Percentiles rank a stretch among this genome's conserved stretches.
phyloP scores from a whole-genome alignment of 2,329 filamentous ascomycete species.

The Trichophyton equinum region DNA sequence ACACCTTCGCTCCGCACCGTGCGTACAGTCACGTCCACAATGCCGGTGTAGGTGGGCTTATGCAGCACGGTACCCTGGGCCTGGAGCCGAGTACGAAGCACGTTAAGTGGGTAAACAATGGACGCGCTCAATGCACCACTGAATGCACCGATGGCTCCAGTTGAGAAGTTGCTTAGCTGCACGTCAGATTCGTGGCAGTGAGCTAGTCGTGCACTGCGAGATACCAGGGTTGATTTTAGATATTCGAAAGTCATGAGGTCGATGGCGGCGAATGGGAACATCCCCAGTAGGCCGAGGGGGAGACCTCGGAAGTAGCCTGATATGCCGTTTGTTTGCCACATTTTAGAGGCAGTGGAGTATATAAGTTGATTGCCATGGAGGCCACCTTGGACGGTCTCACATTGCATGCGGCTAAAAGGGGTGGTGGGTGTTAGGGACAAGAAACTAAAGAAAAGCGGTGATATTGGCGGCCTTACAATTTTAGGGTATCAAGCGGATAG shows the following conservation, averaged over 20 bases:
- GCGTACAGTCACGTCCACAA: slow-evolving; percentile 74
- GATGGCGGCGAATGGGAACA: slow-evolving; percentile 96
- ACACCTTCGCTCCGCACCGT: slow-evolving; percentile 74
- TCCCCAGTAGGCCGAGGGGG: slow-evolving; percentile 84
- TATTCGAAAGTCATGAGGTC: slow-evolving; percentile 94
- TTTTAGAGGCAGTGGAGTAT: slow-evolving; percentile 67
- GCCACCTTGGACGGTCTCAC: slow-evolving; percentile 78
- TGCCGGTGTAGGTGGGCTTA: slow-evolving; percentile 76
- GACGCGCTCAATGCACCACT: slow-evolving; percentile 85
- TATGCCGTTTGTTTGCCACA: slow-evolving; percentile 65
- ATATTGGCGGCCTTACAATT: slow-evolving; percentile 39
- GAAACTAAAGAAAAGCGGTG: neutral
- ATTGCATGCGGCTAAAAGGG: slow-evolving; percentile 61
- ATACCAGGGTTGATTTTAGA: slow-evolving; percentile 62
- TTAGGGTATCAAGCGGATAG: slow-evolving; percentile 70
- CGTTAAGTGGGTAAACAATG: slow-evolving; percentile 90
- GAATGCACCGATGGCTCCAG: slow-evolving; percentile 78
- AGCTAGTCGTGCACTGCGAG: slow-evolving; percentile 54
- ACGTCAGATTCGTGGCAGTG: slow-evolving; percentile 75
- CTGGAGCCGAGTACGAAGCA: slow-evolving; percentile 81
- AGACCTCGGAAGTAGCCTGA: slow-evolving; percentile 78
- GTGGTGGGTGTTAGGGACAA: neutral
- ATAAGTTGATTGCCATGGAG: slow-evolving; percentile 73
- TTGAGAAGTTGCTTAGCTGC: slow-evolving; percentile 64
- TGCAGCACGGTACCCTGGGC: slow-evolving; percentile 91